phyloP scores from a whole-genome alignment of 352 stramenopile species.

The Pythium dissimile region DNA sequence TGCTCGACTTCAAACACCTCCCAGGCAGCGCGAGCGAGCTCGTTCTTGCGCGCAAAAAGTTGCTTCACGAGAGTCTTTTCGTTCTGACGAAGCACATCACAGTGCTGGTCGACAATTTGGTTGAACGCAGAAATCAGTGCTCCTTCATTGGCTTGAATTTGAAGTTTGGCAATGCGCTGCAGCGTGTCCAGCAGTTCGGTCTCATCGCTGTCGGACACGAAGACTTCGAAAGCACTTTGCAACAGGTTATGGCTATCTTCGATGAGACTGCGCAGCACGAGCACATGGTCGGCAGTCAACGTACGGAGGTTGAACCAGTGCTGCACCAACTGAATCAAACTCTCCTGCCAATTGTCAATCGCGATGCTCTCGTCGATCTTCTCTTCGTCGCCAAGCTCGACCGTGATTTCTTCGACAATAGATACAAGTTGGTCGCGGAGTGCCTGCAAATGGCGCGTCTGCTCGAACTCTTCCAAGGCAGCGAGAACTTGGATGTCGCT shows the following conservation, averaged over 20 bases:
- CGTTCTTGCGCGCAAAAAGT: constrained; percentile 38
- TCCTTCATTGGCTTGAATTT: constrained; percentile 43
- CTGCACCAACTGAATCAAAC: constrained; percentile 42
- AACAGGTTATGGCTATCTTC: constrained; percentile 55
- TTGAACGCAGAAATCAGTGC: constrained; percentile 30
- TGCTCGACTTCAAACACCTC: constrained; percentile 44
- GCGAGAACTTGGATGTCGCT: constrained; percentile 47
- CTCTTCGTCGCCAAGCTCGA: constrained; percentile 61
- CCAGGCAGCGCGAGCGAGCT: constrained; percentile 49
- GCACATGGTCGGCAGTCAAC: constrained; percentile 32
- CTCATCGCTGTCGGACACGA: constrained; percentile 47
- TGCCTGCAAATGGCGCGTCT: constrained; percentile 20
- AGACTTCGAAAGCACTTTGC: constrained; percentile 73
- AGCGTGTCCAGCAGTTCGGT: constrained; percentile 70
- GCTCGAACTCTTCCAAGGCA: constrained; percentile 39
- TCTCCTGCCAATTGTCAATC: constrained; percentile 41
- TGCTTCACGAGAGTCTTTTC: constrained; percentile 46
- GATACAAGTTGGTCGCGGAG: constrained; percentile 48
- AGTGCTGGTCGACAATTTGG: constrained; percentile 35
- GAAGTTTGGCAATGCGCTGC: constrained; percentile 63
- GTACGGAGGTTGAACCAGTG: constrained; percentile 35
- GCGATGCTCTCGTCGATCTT: constrained; percentile 23
- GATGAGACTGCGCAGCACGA: constrained; percentile 41
- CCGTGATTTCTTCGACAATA: constrained; percentile 64
- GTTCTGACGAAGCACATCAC: constrained; percentile 23